Base-by-base conservation (phyloP, 371 early-diverging fungal species). In the Mortierella polycephala region DNA sequence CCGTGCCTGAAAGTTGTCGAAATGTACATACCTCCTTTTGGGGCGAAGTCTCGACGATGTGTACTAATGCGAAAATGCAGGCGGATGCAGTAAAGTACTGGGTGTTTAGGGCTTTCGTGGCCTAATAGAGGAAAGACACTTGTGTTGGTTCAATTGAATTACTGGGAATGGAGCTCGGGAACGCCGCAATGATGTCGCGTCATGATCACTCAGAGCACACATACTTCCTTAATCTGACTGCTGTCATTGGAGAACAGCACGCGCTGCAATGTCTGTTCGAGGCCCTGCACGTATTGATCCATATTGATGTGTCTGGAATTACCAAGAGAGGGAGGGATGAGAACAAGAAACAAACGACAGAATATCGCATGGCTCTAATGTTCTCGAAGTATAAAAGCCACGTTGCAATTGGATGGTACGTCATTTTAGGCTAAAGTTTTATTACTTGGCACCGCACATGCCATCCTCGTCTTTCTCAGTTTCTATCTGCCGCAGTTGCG, bases 51-150 rank as follows among this genome's bases (percentile, higher is more conserved):
- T 83, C 75, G 61, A 92, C 83, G 61, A 94, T 89, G 53, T 90
- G 84, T 21, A 89, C 83, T 49, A 93, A 83, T 20, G 92, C 93
- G 58, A 94, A 91, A n/a, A 94, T 84, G 72, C 95, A 93, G 20
- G 84, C 77, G 18, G 88, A 60, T 6, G 82, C 83, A 41, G 77
- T 83, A 79, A 90, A 94, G 73, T 82, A 93, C 75, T 94, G 86
- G 46, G 87, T 86, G 81, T 85, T 90, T 51, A 93, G 80, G n/a
- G 89, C 86, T 58, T 85, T 85, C 12, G 94, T 93, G 21, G 87
- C 87, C 90, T 90, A 71, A 14, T 7, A 42, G 14, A 58, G 55
- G 11, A n/a, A 45, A 21, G 39, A 40, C 41, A 59, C 5, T 30
- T 57, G 10, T 23, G 10, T 57, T 40, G 9, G 23, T 42, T 7